phyloP scores from a whole-genome alignment of 2,329 filamentous ascomycete species.

The Monilinia polystroma region DNA sequence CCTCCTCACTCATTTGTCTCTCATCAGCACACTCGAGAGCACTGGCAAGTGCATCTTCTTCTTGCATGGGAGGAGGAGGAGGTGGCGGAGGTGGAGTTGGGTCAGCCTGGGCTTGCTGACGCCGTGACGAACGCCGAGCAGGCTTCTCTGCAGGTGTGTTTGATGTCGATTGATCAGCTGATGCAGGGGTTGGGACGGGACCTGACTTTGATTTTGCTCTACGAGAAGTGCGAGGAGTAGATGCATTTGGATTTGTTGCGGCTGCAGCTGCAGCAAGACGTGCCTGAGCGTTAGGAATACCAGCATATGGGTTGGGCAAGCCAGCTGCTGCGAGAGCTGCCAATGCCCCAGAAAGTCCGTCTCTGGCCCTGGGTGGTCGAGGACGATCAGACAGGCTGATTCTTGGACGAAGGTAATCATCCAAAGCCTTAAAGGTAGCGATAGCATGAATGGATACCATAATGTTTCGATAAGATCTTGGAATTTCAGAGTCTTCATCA shows the following conservation, averaged over 20 bases:
- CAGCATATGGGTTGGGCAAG: constrained; percentile 51
- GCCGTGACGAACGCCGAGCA: constrained; percentile 63
- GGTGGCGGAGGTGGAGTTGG: constrained; percentile 51
- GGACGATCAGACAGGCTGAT: constrained; percentile 79
- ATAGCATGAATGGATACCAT: constrained; percentile 99
- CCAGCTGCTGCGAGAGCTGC: constrained; percentile 75
- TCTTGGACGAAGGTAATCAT: constrained; percentile 90
- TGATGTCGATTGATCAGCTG: constrained; percentile 43
- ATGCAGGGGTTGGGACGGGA: constrained; percentile 45
- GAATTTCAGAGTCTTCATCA: constrained; percentile 88
- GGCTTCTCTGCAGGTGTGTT: constrained; percentile 57
- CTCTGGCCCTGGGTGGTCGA: constrained; percentile 57
- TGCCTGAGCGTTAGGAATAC: constrained; percentile 33
- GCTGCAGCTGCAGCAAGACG: constrained; percentile 37
- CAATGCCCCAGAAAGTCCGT: constrained; percentile 65
- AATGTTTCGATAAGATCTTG: constrained; percentile 82
- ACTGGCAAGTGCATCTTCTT: constrained; percentile 63
- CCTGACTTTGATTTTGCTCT: constrained; percentile 48
- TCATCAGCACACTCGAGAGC: constrained; percentile 92
- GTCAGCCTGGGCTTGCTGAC: constrained; percentile 54
- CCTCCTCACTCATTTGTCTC: constrained; percentile 74
- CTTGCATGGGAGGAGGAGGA: constrained; percentile 52
- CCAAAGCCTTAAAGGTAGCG: constrained; percentile 92
- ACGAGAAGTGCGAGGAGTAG: constrained; percentile 40
- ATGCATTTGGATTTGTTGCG: constrained; percentile 43